Base-by-base conservation (phyloP, 495 filamentous ascomycete species). In the Podospora comata region DNA sequence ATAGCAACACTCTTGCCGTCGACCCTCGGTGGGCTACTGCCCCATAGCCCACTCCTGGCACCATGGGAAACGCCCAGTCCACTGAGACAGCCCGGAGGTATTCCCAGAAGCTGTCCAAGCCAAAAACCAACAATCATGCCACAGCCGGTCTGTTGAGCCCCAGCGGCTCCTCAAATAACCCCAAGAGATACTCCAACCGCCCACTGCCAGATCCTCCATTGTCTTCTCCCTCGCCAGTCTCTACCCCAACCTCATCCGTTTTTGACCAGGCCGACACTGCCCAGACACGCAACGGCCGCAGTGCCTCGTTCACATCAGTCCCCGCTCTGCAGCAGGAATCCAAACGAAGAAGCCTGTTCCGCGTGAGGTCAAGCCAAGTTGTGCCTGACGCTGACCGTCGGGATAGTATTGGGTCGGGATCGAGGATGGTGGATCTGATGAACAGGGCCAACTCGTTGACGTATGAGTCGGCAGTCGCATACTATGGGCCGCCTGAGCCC, bases 11-110 rank as follows among this genome's bases (percentile, higher is more conserved):
- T 71, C 68, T 71, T 71, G 68, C 71, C 76, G 68, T 66, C 63
- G 70, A 67, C 61, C 32, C 32, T 58, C 55, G 18, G 23, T 18
- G 55, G 55, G 55, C n/a, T 20, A 58, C 23, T 58, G 55, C n/a
- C 55, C 55, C 18, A 2, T 28, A 44, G 61, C 27, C 61, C 61
- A 63, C 30, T 67, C 68, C 28, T 48, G 28, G 65, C 68, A 72
- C 56, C 69, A 84, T 84, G 82, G 82, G 82, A 62, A 84, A 84
- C 69, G 72, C 78, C 27, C 76, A 80, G 65, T 84, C 82, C 66
- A 64, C 72, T 54, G 81, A 83, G 74, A 74, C 76, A 63, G 71
- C 74, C 55, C 72, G 74, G 76, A 79, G 72, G 69, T 65, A 75
- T 65, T 72, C 78, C 68, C 81, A 83, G 66, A 83, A 76, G 73